Base-by-base conservation (phyloP, 208 protist genomes). In the Wallacemonas sp. region DNA sequence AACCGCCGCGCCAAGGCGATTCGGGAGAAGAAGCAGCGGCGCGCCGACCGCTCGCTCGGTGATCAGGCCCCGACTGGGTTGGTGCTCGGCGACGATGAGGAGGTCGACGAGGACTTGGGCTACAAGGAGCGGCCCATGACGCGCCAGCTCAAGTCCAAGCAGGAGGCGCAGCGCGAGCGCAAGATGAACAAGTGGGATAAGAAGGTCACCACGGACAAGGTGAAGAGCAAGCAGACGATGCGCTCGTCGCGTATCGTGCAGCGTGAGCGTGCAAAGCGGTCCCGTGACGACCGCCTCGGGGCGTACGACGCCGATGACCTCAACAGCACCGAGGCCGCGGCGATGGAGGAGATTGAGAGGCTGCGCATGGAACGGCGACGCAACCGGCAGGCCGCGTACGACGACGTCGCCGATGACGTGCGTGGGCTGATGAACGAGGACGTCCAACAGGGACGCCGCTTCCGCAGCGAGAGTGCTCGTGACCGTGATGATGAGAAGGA, bases 131-230 rank as follows among this genome's bases (percentile, higher is more conserved):
- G 70, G 4, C 87, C 86, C 27, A 70, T 56, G 32, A 88, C 90
- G 21, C 78, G 75, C 41, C 79, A 91, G 47, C 47, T 93, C 29
- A 93, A 91, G 77, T 74, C 81, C 27, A 81, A 79, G 65, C 67
- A 85, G 73, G 90, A 96, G 73, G 32, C 65, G 61, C 52, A 67
- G 55, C 80, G 80, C 60, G 87, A 96, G 76, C 65, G 72, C 26
- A 96, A 96, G 74, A 92, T 88, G 90, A 75, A 74, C 41, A 81
- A 81, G 77, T 96, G 90, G 90, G 90, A 96, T 64, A 92, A 93
- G 81, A 96, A 96, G 73, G 87, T 91, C 65, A 92, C 68, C 58
- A 52, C 81, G 9, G 90, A 96, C 47, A 96, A 96, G 82, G 84
- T 96, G 58, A 83, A 86, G 39, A 92, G 82, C 65, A 93, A 92